These are phyloP conservation scores for Myriangium duriaei DNA, from an alignment of 2,329 filamentous ascomycete species.

Conservation along the genomic window DNA sequence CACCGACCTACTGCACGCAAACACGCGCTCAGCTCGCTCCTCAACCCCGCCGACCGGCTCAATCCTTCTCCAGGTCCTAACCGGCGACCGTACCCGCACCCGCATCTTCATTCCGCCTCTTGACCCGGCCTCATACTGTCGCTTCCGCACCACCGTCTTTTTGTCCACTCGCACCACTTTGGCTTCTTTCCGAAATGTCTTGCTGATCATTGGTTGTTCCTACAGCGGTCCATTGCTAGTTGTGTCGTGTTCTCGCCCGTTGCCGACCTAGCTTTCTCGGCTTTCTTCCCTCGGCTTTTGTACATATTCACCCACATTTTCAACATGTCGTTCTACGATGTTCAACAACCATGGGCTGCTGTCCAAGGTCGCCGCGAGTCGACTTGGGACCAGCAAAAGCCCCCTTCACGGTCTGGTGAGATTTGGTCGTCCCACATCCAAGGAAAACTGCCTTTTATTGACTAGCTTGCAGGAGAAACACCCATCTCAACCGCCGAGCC, in stretches of 20 bases:
- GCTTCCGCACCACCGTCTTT: background rate
- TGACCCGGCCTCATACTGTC: background rate
- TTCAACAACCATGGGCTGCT: constrained; percentile 48
- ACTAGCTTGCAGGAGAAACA: background rate
- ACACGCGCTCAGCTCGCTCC: no score
- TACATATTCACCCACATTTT: constrained; percentile 1
- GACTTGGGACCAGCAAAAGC: constrained; percentile 61
- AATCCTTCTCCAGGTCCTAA: background rate
- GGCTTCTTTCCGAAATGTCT: constrained; percentile 3
- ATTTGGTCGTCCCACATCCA: no score
- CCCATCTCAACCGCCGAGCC: constrained; percentile 27
- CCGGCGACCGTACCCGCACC: background rate
- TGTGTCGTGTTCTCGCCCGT: no score
- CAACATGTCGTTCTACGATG: constrained; percentile 57
- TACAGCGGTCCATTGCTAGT: constrained; percentile 1
- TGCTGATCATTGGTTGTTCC: background rate
- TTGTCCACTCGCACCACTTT: background rate
- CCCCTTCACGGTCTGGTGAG: constrained; percentile 60
- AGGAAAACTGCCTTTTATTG: no score
- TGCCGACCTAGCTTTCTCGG: no score
- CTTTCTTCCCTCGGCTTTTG: no score
- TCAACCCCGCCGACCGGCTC: background rate
- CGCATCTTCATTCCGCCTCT: background rate
- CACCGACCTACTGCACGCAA: no score
- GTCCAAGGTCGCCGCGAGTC: constrained; percentile 50